Evolutionary conservation across 129 eudicot genomes (phyloP), one percentile per base, ranked within the genome.

Genomic region (Flaveria brownii): DNA sequence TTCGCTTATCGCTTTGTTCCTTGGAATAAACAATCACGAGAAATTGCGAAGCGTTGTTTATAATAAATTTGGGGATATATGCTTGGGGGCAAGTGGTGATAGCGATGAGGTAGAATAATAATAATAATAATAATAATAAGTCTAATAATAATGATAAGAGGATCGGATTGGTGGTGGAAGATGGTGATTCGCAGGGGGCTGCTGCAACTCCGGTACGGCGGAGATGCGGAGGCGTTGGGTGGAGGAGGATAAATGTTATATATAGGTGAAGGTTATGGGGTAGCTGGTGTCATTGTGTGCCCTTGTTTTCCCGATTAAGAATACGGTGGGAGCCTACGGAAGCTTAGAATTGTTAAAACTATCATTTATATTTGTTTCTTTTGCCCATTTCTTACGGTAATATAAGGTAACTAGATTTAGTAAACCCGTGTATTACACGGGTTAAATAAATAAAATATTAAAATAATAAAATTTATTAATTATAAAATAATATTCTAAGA

Each of bases 131-230:
- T 45, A 8, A 45, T 45, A 9, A 45, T 45, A 1, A 45, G 50
- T 46, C 8, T 39, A 6, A 74, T 76, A 17, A 72, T 72, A 33
- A 55, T 39, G 51, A 46, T 2, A 47, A 56, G 55, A 59, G 7
- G 57, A 14, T 63, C 39, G 54, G 39, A 78, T 52, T 52, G 46
- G 25, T 23, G 73, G 13, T 41, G 26, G 20, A 43, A 74, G 46
- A 13, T 41, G 46, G 56, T 7, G 78, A 28, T 26, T 54, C 36
- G 51, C 18, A 12, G 17, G 80, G 41, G 83, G 55, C 80, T 77
- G 55, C 80, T 77, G 79, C 77, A 81, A 73, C 77, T 85, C 88
- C 85, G 83, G 81, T 72, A 77, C 43, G 88, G 88, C 85, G 88
- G 88, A 85, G 80, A 71, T 33, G 88, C 62, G 74, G 72, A 76